phyloP scores from a whole-genome alignment of 202 grass and related monocot genomes.

The Cymbopogon flexuosus region DNA sequence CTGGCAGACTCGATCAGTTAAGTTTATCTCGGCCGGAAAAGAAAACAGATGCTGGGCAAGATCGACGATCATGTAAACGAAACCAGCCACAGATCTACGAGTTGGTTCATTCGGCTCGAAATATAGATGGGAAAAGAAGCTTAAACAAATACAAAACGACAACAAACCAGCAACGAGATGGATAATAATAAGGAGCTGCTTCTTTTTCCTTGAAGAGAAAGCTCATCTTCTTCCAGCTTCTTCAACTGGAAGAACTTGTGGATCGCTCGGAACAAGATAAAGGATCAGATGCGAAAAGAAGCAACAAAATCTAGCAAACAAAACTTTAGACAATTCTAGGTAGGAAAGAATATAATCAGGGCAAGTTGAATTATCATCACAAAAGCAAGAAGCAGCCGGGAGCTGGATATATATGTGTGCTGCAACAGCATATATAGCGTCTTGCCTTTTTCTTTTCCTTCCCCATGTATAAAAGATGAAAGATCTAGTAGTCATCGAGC shows the following conservation, averaged over 20 bases:
- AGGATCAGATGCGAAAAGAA: constrained; percentile 10
- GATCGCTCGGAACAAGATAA: not conserved
- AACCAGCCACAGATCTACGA: not conserved
- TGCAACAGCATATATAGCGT: not conserved
- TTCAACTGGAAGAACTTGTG: not conserved
- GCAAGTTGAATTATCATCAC: not conserved
- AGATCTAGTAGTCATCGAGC: not conserved
- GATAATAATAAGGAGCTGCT: not conserved
- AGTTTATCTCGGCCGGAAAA: not conserved
- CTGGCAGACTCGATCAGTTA: not conserved
- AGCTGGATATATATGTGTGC: not conserved
- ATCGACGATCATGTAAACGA: not conserved
- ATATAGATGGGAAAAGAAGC: not conserved
- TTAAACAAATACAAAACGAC: not conserved
- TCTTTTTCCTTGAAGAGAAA: not conserved
- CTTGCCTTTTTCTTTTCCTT: not conserved
- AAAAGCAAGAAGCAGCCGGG: not conserved
- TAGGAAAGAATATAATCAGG: no score
- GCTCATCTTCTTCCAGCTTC: not conserved
- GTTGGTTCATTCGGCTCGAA: not conserved
- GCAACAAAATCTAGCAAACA: not conserved
- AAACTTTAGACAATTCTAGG: not conserved
- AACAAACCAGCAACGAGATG: no score
- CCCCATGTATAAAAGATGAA: constrained; percentile 20
- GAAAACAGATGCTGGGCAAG: not conserved